These are phyloP conservation scores for Nyssa sinensis DNA, from an alignment of 148 eudicot genomes.

Conservation along the genomic window DNA sequence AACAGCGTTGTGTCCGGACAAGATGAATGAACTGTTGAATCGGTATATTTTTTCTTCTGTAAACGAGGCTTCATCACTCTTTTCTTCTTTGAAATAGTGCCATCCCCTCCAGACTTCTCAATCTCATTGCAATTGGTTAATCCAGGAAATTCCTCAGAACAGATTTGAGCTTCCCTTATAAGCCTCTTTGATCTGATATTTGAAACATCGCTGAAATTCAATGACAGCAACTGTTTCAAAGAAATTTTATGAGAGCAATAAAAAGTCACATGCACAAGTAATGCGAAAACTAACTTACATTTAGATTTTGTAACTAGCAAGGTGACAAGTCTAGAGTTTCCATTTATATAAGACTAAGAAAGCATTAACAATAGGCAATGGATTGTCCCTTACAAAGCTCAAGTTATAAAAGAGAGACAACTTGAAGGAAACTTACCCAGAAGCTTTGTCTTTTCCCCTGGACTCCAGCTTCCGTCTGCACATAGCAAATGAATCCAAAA, in stretches of 20 bases:
- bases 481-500: conserved; percentile 4
- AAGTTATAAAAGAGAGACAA: neutral
- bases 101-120: conserved; percentile 14
- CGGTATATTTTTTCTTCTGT: conserved; percentile 1
- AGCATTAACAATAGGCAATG: no score
- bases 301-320: neutral
- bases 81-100: conserved; percentile 16
- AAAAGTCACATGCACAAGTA: neutral
- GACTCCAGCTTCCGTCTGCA: conserved; percentile 13
- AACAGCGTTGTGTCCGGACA: neutral
- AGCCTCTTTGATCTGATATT: conserved; percentile 36
- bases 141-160: conserved; percentile 13
- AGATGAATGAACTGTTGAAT: neutral
- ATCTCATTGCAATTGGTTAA: conserved; percentile 12
- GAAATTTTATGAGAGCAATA: conserved; percentile 12
- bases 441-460: conserved; percentile 6
- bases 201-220: conserved; percentile 17
- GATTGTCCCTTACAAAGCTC: neutral
- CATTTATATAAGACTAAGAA: no score
- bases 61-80: neutral
- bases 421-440: conserved; percentile 15
- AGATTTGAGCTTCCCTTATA: conserved; percentile 22
- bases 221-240: neutral
- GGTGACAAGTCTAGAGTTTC: neutral
- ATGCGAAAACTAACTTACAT: neutral